phyloP scores from a whole-genome alignment of 2,329 filamentous ascomycete species.

The Botrytis hyacinthi region DNA sequence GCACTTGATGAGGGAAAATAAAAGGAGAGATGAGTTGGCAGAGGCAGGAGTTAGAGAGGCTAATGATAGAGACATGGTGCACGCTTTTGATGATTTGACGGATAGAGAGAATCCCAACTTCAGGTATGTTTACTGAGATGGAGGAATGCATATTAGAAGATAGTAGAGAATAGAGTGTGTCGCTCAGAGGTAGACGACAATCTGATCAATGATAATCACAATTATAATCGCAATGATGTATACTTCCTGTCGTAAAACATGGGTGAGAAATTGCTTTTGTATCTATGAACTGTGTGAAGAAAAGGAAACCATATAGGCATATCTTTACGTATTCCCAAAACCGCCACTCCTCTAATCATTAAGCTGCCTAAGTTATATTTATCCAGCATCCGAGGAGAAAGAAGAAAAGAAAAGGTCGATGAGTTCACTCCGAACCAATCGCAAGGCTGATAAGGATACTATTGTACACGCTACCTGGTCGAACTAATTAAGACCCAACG shows the following conservation, averaged over 20 bases:
- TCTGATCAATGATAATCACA: background rate
- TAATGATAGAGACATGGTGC: conserved; percentile 28
- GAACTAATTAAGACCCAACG: conserved; percentile 2
- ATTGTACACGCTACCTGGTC: conserved; percentile 4
- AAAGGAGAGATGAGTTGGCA: conserved; percentile 17
- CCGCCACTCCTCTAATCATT: background rate
- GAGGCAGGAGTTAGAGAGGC: conserved; percentile 4
- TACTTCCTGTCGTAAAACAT: background rate
- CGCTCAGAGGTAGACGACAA: background rate
- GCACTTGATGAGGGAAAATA: conserved; percentile 20
- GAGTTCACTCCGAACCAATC: background rate
- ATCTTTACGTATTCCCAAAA: background rate
- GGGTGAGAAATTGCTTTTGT: background rate
- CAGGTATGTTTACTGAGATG: conserved; percentile 26
- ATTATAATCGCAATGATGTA: background rate
- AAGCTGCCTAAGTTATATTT: conserved; percentile 14
- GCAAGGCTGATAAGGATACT: conserved; percentile 10
- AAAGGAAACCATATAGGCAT: background rate
- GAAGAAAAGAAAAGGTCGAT: conserved; percentile 7
- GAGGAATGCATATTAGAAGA: background rate
- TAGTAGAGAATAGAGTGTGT: background rate
- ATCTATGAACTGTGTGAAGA: background rate
- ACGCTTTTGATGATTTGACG: conserved; percentile 38
- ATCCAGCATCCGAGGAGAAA: conserved; percentile 7
- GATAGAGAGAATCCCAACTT: conserved; percentile 36